Evolutionary conservation across 768 basidiomycete genomes (phyloP), one percentile per base, ranked within the genome.

Genomic region (Cubamyces lactineus): DNA sequence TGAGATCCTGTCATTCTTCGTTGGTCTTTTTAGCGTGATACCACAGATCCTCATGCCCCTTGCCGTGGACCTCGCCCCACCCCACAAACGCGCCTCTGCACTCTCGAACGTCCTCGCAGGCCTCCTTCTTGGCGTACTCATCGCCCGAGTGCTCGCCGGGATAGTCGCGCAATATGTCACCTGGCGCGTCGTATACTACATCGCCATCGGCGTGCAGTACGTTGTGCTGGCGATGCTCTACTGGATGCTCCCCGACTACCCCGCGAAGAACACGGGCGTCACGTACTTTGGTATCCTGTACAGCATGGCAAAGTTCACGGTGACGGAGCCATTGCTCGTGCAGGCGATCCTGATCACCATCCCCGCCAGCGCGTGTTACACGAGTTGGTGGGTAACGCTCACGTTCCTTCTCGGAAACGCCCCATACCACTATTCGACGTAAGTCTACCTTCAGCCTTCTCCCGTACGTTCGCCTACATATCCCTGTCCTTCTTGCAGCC

Each of bases 51-150:
- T 86, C 61, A 84, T 96, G 59, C 84, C 93, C 0, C 68, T 85
- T 41, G 90, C 91, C 0, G 94, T 86, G 1, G 94, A 96, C 73
- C 82, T 96, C 26, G 92, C 92, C 0, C 86, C 89, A 0, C 84
- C 87, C 0, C 80, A 86, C 49, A 81, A 82, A 19, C 84, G 92
- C 26, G 93, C 88, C 0, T 80, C 86, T 5, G 88, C 92, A 0
- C 79, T 96, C 45, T 86, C 90, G 1, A 86, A 94, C 58, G 87
- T 91, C 5, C 77, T 88, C 50, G 73, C 80, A 0, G 84, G 81
- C 7, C 78, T 93, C 17, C 77, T 92, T n/a, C 79, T 93, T 26
- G 92, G 92, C 9, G 76, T 93, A 38, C 83, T 92, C 38, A 76
- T 86, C 13, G 91, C 91, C 0, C 83, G 92, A 26, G 89, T 93